Conservation (phyloP, 257 asterid species). For the Jaltomata sinuosa region DNA sequence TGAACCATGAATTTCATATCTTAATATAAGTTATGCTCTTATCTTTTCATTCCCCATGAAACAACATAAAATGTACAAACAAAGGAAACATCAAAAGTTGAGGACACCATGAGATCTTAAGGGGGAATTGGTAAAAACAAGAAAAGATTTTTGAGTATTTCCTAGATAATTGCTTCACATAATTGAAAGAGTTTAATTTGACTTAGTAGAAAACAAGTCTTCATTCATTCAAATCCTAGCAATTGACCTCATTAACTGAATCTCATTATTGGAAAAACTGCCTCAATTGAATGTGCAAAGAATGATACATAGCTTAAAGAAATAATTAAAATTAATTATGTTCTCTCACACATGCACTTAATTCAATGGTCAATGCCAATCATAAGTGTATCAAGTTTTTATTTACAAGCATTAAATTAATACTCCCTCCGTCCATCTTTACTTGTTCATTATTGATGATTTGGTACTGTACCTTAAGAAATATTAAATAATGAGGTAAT, state of each 20-base stretch:
- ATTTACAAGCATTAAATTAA: neutral
- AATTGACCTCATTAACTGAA: slow-evolving; percentile 34
- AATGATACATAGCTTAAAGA: slow-evolving; percentile 1
- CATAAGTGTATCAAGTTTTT: slow-evolving; percentile 2
- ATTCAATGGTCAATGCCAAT: slow-evolving; percentile 1
- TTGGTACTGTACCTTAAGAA: too few species aligned
- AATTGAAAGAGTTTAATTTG: neutral
- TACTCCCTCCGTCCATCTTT: too few species aligned
- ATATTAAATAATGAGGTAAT: too few species aligned
- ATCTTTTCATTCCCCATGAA: neutral
- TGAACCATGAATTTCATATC: too few species aligned
- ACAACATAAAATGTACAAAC: neutral
- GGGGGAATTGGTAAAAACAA: slow-evolving; percentile 18
- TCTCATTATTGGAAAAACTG: slow-evolving; percentile 26
- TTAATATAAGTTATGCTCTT: neutral
- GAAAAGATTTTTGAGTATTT: slow-evolving; percentile 18
- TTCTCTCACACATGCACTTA: slow-evolving; percentile 5
- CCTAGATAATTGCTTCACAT: slow-evolving; percentile 3
- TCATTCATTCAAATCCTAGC: slow-evolving; percentile 30
- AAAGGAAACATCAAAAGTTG: neutral
- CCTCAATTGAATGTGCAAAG: slow-evolving; percentile 20
- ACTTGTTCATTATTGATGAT: too few species aligned
- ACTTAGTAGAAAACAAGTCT: slow-evolving; percentile 9
- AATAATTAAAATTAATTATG: neutral
- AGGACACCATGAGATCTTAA: neutral